Conservation (phyloP, 164 flowering plant genomes). For the Tetrastigma voinierianum region DNA sequence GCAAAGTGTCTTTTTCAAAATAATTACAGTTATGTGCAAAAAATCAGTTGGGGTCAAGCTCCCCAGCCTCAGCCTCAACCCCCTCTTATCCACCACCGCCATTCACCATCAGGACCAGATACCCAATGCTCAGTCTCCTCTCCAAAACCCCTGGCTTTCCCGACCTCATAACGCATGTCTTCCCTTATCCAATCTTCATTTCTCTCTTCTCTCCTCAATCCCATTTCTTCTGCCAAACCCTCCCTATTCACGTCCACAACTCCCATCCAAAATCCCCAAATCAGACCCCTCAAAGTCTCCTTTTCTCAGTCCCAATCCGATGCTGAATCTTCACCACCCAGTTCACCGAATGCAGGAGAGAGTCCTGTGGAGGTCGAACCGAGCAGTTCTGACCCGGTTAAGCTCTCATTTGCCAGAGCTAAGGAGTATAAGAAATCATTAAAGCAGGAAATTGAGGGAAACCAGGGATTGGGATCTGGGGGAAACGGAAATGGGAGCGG, state of each 20-base stretch:
- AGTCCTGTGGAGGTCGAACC: conserved; percentile 14
- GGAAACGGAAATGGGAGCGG: not conserved
- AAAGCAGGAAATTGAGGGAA: conserved; percentile 1
- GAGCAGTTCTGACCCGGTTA: conserved; percentile 32
- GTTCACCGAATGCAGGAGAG: conserved; percentile 21
- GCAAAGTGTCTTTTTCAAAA: too few species aligned
- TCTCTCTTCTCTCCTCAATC: conserved; percentile 26
- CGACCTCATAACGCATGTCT: conserved; percentile 21
- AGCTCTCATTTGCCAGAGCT: conserved; percentile 54
- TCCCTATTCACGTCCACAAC: conserved; percentile 16
- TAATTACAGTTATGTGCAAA: too few species aligned
- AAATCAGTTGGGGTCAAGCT: too few species aligned
- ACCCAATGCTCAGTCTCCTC: not conserved
- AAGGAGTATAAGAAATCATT: conserved; percentile 47
- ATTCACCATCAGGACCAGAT: not conserved
- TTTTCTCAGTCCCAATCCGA: conserved; percentile 31
- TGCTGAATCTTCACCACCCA: conserved; percentile 27
- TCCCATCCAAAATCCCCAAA: not conserved
- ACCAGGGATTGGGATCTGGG: conserved; percentile 18
- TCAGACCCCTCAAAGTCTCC: conserved; percentile 27
- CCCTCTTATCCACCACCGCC: not conserved
- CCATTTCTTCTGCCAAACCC: conserved; percentile 21
- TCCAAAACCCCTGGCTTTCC: conserved; percentile 4
- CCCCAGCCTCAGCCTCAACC: conserved; percentile 1
- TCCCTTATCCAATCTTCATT: conserved; percentile 30